Conservation (phyloP, 257 asterid genomes). For the Solanum pinnatisectum region DNA sequence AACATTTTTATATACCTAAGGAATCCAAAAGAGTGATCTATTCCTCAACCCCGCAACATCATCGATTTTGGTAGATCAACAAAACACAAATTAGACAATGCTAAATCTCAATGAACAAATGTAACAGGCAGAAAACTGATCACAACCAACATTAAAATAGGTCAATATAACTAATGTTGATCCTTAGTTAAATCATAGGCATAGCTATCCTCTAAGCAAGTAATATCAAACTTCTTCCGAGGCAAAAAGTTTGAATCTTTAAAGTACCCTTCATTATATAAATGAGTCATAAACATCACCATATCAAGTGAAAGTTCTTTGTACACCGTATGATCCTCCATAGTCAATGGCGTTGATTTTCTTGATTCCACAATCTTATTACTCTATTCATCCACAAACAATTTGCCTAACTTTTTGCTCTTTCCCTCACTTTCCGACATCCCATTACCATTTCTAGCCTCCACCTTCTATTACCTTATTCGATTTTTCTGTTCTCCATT, state of each 20-base stretch:
- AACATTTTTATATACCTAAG: background rate
- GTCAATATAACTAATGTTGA: background rate
- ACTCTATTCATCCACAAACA: conserved; percentile 17
- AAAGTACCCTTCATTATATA: conserved; percentile 35
- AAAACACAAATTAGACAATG: background rate
- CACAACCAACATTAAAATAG: background rate
- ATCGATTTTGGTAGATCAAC: background rate
- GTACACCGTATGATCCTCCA: conserved; percentile 34
- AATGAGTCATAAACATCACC: background rate
- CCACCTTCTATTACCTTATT: background rate
- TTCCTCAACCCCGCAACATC: background rate
- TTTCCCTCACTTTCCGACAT: background rate
- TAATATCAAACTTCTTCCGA: conserved; percentile 24
- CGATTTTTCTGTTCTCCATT: background rate
- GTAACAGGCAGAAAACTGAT: background rate
- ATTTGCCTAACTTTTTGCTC: conserved; percentile 13
- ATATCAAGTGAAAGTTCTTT: conserved; percentile 32
- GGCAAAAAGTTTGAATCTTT: conserved; percentile 38
- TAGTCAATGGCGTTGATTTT: conserved; percentile 9
- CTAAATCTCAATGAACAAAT: background rate
- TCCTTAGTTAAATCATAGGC: conserved; percentile 57
- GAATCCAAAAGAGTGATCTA: background rate
- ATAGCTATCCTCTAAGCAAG: conserved; percentile 39
- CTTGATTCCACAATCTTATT: background rate
- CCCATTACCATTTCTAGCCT: background rate